phyloP scores from a whole-genome alignment of 202 grass and related monocot genomes.

The Zoysia matrella region DNA sequence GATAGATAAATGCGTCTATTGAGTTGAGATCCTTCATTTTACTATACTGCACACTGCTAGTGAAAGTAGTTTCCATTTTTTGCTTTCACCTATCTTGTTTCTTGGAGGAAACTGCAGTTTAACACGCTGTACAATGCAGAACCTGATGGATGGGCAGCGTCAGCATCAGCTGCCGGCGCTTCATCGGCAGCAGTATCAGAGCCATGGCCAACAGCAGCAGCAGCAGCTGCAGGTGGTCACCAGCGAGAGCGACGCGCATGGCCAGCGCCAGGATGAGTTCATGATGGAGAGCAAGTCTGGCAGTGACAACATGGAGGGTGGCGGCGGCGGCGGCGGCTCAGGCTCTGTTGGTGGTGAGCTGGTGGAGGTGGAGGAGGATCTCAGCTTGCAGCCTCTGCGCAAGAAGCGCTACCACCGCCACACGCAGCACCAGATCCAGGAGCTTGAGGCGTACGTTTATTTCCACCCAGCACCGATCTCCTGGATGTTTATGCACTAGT shows the following conservation, averaged over 20 bases:
- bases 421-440: slow-evolving; percentile 20
- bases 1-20: background rate
- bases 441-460: slow-evolving; percentile 64
- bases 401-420: slow-evolving; percentile 99
- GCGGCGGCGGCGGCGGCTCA: slow-evolving; percentile 30
- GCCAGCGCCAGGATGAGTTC: slow-evolving; percentile 43
- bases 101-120: background rate
- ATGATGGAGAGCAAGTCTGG: slow-evolving; percentile 86
- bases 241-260: slow-evolving; percentile 54
- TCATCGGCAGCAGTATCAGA: slow-evolving; percentile 36
- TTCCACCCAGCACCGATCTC: background rate
- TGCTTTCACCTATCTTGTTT: background rate
- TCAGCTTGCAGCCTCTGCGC: slow-evolving; percentile 59
- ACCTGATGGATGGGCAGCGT: slow-evolving; percentile 76
- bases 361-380: slow-evolving; percentile 57
- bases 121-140: slow-evolving; percentile 26
- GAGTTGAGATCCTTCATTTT: background rate
- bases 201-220: slow-evolving; percentile 50
- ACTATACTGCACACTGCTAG: background rate
- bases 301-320: slow-evolving; percentile 72
- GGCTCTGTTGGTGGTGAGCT: slow-evolving; percentile 46
- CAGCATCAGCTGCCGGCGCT: slow-evolving; percentile 58
- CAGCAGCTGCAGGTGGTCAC: slow-evolving; percentile 36
- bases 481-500: background rate
- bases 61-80: background rate